These are phyloP conservation scores for Leccinum arenicola DNA, from an alignment of 768 basidiomycete genomes.

Conservation along the genomic window DNA sequence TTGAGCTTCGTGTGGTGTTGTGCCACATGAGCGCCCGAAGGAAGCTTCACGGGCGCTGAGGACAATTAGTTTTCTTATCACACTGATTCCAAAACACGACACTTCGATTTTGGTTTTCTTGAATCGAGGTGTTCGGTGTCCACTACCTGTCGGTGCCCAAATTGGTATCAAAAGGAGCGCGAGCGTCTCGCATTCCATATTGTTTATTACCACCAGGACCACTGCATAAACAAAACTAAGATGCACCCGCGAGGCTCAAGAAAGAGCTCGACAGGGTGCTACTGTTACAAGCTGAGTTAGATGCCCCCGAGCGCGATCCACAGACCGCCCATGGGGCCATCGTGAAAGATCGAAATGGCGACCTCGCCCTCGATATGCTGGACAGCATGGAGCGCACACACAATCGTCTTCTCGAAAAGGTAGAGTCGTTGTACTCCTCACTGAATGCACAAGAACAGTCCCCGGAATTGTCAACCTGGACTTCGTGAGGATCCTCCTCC, in stretches of 20 bases:
- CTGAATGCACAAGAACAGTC: conserved; percentile 6
- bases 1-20: no score
- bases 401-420: neutral
- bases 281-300: conserved; percentile 27
- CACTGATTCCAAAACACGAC: no score
- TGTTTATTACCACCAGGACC: no score
- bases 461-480: conserved; percentile 8
- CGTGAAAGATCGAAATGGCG: neutral
- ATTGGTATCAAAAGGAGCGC: no score
- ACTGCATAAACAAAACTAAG: neutral
- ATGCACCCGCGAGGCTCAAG: conserved; percentile 1
- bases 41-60: no score
- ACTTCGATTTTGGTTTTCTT: no score
- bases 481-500: conserved; percentile 1
- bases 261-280: neutral
- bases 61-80: no score
- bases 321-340: conserved; percentile 10
- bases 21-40: no score
- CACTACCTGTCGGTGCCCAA: no score
- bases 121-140: no score
- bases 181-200: no score
- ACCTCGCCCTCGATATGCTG: conserved; percentile 19
- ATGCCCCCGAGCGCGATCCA: conserved; percentile 24
- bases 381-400: conserved; percentile 14
- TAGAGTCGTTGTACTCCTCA: conserved; percentile 5